phyloP scores from a whole-genome alignment of 2,329 filamentous ascomycete species.

The Penicillium sclerotiorum region DNA sequence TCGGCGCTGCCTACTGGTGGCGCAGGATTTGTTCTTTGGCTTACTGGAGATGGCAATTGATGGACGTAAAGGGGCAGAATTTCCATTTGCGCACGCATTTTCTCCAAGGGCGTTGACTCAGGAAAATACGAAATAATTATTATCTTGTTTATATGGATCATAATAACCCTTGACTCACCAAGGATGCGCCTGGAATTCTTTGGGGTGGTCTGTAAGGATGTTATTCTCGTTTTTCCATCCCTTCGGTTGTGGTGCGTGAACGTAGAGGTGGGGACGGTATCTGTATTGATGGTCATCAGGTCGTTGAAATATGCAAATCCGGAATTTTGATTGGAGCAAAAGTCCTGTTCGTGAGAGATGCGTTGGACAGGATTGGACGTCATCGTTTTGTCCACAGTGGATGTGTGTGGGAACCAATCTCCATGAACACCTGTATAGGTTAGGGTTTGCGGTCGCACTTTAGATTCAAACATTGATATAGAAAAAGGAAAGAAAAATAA shows the following conservation, averaged over 20 bases:
- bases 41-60: constrained; percentile 12
- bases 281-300: constrained; percentile 9
- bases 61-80: constrained; percentile 15
- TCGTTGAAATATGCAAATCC: background rate
- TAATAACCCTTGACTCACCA: constrained; percentile 13
- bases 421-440: no score
- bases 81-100: no score
- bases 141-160: background rate
- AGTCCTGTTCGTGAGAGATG: background rate
- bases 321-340: background rate
- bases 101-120: constrained; percentile 25
- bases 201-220: constrained; percentile 23
- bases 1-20: constrained; percentile 23
- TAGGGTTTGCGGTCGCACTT: constrained; percentile 23
- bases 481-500: no score
- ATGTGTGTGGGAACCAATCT: constrained; percentile 12
- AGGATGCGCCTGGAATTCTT: constrained; percentile 21
- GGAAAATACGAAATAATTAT: constrained; percentile 7
- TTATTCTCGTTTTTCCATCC: constrained; percentile 19
- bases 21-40: constrained; percentile 19
- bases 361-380: constrained; percentile 11
- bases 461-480: background rate
- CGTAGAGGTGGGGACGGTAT: constrained; percentile 13
- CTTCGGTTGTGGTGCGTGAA: constrained; percentile 29
- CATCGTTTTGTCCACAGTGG: constrained; percentile 6